A percentile compares a stretch with the other conserved stretches of the same genome.
These are phyloP conservation scores for Colletotrichum kahawae DNA, from an alignment of 2,329 filamentous ascomycete genomes.

Conservation along the genomic window DNA sequence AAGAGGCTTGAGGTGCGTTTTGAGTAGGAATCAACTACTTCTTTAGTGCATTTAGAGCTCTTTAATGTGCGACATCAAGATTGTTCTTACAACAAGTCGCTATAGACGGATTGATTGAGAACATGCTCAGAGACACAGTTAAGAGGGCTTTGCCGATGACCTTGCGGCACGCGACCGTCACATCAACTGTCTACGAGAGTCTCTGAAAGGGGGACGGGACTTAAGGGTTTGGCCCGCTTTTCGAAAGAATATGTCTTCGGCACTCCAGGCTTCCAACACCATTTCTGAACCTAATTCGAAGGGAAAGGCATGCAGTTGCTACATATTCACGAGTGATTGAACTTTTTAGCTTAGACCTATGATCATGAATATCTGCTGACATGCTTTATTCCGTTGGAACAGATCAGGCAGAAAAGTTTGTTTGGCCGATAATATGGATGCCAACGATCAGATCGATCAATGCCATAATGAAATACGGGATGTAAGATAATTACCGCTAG, in stretches of 20 bases:
- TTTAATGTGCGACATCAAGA: neutral
- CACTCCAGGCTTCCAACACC: neutral
- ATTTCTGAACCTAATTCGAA: neutral
- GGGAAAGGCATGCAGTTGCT: accelerated
- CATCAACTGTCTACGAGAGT: neutral
- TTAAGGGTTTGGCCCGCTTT: neutral
- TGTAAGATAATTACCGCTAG: neutral
- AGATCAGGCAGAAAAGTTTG: neutral
- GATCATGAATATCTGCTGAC: neutral
- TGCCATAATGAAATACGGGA: neutral
- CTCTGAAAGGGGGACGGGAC: accelerated
- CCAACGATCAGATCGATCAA: neutral
- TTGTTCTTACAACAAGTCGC: neutral
- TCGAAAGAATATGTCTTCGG: neutral
- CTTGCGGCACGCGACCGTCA: neutral
- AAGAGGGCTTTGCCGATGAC: neutral
- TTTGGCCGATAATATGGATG: neutral
- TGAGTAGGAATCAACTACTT: neutral
- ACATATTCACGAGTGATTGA: neutral
- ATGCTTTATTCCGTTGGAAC: neutral
- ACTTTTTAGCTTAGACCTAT: accelerated
- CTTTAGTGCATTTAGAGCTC: neutral
- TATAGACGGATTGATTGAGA: neutral
- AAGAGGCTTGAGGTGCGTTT: neutral
- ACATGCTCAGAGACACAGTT: neutral